These are phyloP conservation scores for Fusarium falciforme DNA, from an alignment of 2,329 filamentous ascomycete genomes.

Conservation along the genomic window DNA sequence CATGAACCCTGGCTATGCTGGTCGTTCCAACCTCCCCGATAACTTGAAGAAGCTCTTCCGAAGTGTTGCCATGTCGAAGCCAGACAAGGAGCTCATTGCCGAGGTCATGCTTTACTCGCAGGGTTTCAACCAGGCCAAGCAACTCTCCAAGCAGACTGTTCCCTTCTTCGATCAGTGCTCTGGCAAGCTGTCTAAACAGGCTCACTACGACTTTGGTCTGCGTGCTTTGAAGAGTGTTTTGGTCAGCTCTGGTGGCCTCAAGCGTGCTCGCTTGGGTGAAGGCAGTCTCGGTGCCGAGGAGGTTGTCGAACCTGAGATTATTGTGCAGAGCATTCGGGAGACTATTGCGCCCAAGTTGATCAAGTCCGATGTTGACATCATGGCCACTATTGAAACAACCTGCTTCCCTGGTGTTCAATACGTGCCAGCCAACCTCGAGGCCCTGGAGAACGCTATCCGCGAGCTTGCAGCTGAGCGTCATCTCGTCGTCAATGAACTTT, in stretches of 20 bases:
- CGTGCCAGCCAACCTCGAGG: conserved; percentile 85
- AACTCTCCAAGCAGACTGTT: conserved; percentile 93
- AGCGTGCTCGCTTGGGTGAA: conserved; percentile 79
- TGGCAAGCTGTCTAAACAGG: conserved; percentile 87
- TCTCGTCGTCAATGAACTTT: conserved; percentile 89
- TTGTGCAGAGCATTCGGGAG: conserved; percentile 97
- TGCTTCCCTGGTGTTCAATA: conserved; percentile 96
- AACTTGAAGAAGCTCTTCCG: conserved; percentile 99
- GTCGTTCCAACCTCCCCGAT: conserved; percentile 96
- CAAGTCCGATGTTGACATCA: conserved; percentile 87
- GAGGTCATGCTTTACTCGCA: conserved; percentile 99
- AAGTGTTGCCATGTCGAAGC: conserved; percentile 99
- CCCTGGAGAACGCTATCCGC: conserved; percentile 83
- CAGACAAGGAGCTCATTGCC: conserved; percentile 98
- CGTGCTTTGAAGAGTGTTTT: conserved; percentile 98
- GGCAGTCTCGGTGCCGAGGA: conserved; percentile 73
- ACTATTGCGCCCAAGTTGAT: conserved; percentile 98
- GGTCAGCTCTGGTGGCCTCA: conserved; percentile 95
- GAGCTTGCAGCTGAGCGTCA: conserved; percentile 86
- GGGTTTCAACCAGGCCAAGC: conserved; percentile 96
- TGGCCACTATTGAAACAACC: conserved; percentile 83
- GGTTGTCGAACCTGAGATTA: conserved; percentile 92
- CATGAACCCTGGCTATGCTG: conserved; percentile 99
- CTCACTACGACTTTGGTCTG: conserved; percentile 98
- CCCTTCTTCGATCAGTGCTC: conserved; percentile 97